Base-by-base conservation (phyloP, 495 filamentous ascomycete genomes). In the Neohortaea acidophila region DNA sequence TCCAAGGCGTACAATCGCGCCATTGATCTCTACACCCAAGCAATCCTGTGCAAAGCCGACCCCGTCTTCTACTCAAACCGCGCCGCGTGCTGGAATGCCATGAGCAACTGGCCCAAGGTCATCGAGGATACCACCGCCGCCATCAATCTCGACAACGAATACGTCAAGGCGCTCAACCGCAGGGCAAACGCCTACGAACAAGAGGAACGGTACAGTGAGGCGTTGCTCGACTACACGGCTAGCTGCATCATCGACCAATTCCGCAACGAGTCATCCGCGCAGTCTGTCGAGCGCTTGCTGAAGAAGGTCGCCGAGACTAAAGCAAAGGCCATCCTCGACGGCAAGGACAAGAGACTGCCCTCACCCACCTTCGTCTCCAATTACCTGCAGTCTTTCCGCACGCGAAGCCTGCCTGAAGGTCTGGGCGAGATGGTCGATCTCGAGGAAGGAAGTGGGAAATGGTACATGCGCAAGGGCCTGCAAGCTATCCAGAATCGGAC, bases 201-300 rank as follows among this genome's bases (percentile, higher is more conserved):
- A 51, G 67, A 89, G 4, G 76, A 73, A 36, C 80, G 78, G 55
- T 93, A 77, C 67, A 91, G 84, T 65, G 84, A 93, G 51, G 91
- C 89, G 32, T 75, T 99, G 15, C 70, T 99, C 21, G 89, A 99
- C 59, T 96, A 85, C 60, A 99, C 89, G 13, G 91, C 91, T 27
- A 93, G 84, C 67, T 99, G 89, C 64, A 99, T 99, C 51, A 93
- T 99, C 57, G 91, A 96, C 61, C 75, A 74, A 33, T 99, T 99
- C 68, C 73, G 75, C 56, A 94, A 89, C 59, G 80, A 93, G 48
- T 61, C 67, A 36, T 89, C 79, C 52, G 85, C 87, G 12, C 72
- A 86, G 54, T 75, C 83, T 15, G 84, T 99, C 5, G 89, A 99
- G 66, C 68, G 85, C 34, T 59, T 99, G 49, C 65, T 99, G 39